These are phyloP conservation scores for Bacidia rubella DNA, from an alignment of 495 filamentous ascomycete species.

Conservation along the genomic window DNA sequence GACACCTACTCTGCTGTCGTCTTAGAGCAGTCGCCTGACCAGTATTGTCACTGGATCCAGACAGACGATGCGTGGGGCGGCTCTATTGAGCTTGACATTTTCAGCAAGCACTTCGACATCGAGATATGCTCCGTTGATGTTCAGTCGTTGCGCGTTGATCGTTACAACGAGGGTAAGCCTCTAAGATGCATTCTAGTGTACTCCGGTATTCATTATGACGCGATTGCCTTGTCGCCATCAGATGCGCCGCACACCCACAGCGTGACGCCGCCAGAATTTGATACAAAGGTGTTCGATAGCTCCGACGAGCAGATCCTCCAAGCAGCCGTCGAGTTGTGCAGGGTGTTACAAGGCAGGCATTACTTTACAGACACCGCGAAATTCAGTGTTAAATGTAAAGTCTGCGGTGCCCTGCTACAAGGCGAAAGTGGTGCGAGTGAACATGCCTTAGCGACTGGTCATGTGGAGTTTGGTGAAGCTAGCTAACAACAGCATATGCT, in stretches of 20 bases:
- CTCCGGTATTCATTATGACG: conserved; percentile 91
- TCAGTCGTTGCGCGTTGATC: conserved; percentile 51
- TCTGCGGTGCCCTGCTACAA: conserved; percentile 55
- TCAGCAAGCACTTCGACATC: conserved; percentile 72
- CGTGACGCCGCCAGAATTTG: conserved; percentile 51
- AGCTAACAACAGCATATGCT: conserved; percentile 16
- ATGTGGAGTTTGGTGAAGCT: conserved; percentile 61
- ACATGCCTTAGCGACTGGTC: conserved; percentile 54
- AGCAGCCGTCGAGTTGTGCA: conserved; percentile 59
- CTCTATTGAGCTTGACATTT: conserved; percentile 73
- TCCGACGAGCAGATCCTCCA: conserved; percentile 54
- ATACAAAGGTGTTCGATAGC: conserved; percentile 64
- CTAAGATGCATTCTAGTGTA: conserved; percentile 76
- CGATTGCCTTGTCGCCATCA: conserved; percentile 61
- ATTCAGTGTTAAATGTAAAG: conserved; percentile 71
- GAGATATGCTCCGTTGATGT: conserved; percentile 83
- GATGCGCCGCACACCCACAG: conserved; percentile 43
- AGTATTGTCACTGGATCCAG: conserved; percentile 78
- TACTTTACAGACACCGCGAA: conserved; percentile 86
- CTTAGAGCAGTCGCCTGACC: conserved; percentile 54
- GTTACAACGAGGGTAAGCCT: conserved; percentile 64
- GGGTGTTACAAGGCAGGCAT: conserved; percentile 51
- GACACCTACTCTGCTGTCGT: conserved; percentile 60
- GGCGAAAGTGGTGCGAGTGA: conserved; percentile 58
- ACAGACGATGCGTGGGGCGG: conserved; percentile 80